These are phyloP conservation scores for Irpex sp. DNA, from an alignment of 1,284 basidiomycete species.

Conservation along the genomic window DNA sequence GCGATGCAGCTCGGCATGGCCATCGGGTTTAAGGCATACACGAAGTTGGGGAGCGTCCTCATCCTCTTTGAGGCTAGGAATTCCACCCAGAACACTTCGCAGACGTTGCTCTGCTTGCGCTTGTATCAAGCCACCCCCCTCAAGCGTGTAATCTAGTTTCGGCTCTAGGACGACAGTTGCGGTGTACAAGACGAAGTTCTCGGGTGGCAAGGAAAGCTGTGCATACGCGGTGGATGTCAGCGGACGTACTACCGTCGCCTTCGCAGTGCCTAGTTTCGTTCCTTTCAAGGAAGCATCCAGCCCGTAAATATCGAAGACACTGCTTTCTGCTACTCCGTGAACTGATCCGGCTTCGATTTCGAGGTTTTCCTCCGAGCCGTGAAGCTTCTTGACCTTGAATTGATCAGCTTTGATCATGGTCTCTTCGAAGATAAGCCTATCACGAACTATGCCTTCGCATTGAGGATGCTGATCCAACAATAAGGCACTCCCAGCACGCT, in stretches of 20 bases:
- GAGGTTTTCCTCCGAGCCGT: neutral
- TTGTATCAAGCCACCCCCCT: neutral
- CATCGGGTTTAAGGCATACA: neutral
- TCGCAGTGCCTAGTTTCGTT: neutral
- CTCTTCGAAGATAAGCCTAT: slow-evolving; percentile 11
- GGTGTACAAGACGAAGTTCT: neutral
- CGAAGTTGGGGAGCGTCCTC: neutral
- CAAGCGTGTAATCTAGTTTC: neutral
- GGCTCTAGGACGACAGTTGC: neutral
- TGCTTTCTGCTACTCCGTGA: neutral
- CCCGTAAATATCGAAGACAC: neutral
- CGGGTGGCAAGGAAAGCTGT: neutral
- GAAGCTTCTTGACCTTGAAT: neutral
- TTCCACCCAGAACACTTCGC: neutral
- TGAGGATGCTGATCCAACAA: slow-evolving; percentile 9
- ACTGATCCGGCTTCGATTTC: neutral
- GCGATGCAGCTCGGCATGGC: neutral
- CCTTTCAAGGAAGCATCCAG: neutral
- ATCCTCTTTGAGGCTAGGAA: neutral
- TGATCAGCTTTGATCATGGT: neutral
- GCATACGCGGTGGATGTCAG: neutral
- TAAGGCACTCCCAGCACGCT: neutral
- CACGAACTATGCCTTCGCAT: slow-evolving; percentile 12
- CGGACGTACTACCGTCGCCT: neutral
- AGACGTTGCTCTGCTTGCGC: neutral